Conservation (phyloP, 805 yeast species). For the Monosporozyma solicola region DNA sequence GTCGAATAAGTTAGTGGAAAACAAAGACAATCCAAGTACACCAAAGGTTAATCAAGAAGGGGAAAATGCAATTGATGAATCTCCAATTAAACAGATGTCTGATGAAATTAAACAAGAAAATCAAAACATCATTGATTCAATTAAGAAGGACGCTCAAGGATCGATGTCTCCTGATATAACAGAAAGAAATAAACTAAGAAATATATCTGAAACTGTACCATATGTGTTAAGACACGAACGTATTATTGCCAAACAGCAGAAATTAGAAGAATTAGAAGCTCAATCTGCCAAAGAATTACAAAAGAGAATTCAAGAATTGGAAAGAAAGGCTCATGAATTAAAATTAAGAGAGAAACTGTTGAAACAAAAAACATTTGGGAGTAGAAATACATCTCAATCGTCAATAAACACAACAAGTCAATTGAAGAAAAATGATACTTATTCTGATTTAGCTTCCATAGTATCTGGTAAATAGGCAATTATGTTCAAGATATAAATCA, state of each 20-base stretch:
- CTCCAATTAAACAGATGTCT: slow-evolving; percentile 33
- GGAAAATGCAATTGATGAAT: slow-evolving; percentile 14
- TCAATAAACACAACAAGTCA: slow-evolving; percentile 15
- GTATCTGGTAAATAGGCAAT: slow-evolving; percentile 22
- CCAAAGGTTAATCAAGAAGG: slow-evolving; percentile 10
- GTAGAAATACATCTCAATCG: slow-evolving; percentile 10
- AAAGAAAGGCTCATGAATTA: slow-evolving; percentile 63
- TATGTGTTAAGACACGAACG: slow-evolving; percentile 72
- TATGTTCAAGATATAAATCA: background rate
- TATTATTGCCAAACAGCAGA: slow-evolving; percentile 64
- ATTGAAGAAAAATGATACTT: slow-evolving; percentile 43
- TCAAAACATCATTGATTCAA: slow-evolving; percentile 31
- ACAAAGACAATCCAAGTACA: slow-evolving; percentile 12
- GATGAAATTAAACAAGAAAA: slow-evolving; percentile 31
- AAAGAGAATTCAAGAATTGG: slow-evolving; percentile 64
- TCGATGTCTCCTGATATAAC: slow-evolving; percentile 17
- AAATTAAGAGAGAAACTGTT: slow-evolving; percentile 55
- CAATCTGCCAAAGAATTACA: slow-evolving; percentile 69
- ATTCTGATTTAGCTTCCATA: slow-evolving; percentile 44
- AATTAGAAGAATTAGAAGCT: slow-evolving; percentile 69
- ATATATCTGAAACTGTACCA: slow-evolving; percentile 79
- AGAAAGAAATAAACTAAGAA: slow-evolving; percentile 58
- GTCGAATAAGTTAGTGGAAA: slow-evolving; percentile 11
- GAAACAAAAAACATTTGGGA: slow-evolving; percentile 14
- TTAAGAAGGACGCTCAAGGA: slow-evolving; percentile 30